Conservation (phyloP, 768 basidiomycete species). For the Boletus vinaceobasis region DNA sequence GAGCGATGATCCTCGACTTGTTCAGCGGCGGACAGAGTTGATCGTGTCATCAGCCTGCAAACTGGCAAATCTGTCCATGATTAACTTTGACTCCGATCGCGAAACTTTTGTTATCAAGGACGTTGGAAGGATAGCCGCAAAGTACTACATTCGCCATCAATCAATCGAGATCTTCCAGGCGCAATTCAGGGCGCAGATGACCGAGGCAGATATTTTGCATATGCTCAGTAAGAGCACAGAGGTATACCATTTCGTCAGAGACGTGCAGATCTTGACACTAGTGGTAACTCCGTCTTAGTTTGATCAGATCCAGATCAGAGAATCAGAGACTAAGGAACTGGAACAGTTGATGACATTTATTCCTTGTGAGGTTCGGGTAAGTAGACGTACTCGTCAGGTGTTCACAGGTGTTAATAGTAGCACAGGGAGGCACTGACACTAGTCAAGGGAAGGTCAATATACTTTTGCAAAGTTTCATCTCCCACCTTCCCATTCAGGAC, state of each 20-base stretch:
- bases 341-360: slow-evolving; percentile 60
- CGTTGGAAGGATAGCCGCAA: slow-evolving; percentile 92
- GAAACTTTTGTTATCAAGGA: slow-evolving; percentile 76
- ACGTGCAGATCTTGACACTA: neutral
- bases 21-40: slow-evolving; percentile 64
- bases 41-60: slow-evolving; percentile 61
- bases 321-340: slow-evolving; percentile 84
- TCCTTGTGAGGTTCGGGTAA: slow-evolving; percentile 80
- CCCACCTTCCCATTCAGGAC: slow-evolving; percentile 76
- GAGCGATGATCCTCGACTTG: slow-evolving; percentile 69
- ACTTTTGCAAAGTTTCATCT: slow-evolving; percentile 88
- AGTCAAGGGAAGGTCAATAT: slow-evolving; percentile 91
- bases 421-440: slow-evolving; percentile 60
- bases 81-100: slow-evolving; percentile 59
- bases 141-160: slow-evolving; percentile 86
- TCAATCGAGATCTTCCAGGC: slow-evolving; percentile 87
- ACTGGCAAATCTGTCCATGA: slow-evolving; percentile 76
- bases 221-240: slow-evolving; percentile 92
- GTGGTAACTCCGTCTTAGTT: slow-evolving; percentile 51
- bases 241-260: slow-evolving; percentile 39
- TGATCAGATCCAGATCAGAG: slow-evolving; percentile 90
- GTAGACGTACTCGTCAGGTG: slow-evolving; percentile 8
- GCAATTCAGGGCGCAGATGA: slow-evolving; percentile 76
- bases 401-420: neutral
- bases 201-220: slow-evolving; percentile 85